These are phyloP conservation scores for Cercospora berteroae DNA, from an alignment of 2,329 filamentous ascomycete genomes.

Conservation along the genomic window DNA sequence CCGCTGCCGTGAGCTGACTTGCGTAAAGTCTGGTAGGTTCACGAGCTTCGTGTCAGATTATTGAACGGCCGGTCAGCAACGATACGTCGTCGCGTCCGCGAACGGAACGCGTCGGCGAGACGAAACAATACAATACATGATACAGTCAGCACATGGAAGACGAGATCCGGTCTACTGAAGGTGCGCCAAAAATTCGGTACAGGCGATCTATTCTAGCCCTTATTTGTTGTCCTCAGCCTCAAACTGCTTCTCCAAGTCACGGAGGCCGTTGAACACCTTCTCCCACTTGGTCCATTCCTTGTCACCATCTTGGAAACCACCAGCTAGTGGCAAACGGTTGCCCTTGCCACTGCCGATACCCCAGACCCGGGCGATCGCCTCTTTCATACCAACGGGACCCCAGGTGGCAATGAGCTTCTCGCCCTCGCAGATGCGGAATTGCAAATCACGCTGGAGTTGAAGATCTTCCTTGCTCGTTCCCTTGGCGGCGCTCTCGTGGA, in stretches of 20 bases:
- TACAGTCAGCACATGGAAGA: conserved; percentile 1
- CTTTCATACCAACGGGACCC: conserved; percentile 65
- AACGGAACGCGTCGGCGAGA: background rate
- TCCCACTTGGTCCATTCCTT: conserved; percentile 58
- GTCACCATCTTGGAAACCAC: conserved; percentile 58
- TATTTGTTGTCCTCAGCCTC: conserved; percentile 26
- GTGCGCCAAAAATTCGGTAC: conserved; percentile 1
- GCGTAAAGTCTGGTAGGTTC: background rate
- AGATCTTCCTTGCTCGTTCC: conserved; percentile 44
- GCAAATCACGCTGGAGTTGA: conserved; percentile 54
- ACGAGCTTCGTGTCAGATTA: background rate
- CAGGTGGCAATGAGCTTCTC: conserved; percentile 62
- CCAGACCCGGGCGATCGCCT: conserved; percentile 59
- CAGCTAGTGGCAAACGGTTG: conserved; percentile 58
- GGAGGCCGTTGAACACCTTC: conserved; percentile 45
- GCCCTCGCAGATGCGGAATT: conserved; percentile 60
- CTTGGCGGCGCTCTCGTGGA: conserved; percentile 42
- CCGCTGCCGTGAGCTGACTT: background rate
- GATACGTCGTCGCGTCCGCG: background rate
- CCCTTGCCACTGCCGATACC: conserved; percentile 60
- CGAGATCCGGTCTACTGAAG: background rate
- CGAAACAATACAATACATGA: background rate
- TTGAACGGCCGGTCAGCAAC: background rate
- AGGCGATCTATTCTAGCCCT: conserved; percentile 8
- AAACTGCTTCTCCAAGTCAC: conserved; percentile 45